These are phyloP conservation scores for Penicillium sp. DNA, from an alignment of 2,329 filamentous ascomycete species.

Conservation along the genomic window DNA sequence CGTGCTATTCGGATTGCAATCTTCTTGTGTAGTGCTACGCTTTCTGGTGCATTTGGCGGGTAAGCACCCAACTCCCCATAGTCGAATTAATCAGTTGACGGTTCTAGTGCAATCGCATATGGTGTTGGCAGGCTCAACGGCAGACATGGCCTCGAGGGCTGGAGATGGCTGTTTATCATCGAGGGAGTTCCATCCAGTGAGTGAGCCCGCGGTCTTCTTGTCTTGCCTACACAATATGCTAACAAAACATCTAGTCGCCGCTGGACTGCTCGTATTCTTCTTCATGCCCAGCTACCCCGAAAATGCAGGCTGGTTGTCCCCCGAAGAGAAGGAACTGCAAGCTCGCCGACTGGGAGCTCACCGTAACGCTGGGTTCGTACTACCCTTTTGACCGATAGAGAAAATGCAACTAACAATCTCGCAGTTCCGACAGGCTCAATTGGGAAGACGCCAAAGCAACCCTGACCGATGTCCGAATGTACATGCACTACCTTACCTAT, in stretches of 20 bases:
- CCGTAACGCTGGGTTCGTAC: not conserved
- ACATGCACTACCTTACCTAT: conserved; percentile 14
- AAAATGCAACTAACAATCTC: not conserved
- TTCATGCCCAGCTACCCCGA: conserved; percentile 29
- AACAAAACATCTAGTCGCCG: not conserved
- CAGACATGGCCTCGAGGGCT: conserved; percentile 6
- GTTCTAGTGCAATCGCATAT: conserved; percentile 13
- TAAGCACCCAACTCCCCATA: not conserved
- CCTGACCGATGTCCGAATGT: not conserved
- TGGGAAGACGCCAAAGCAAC: conserved; percentile 16
- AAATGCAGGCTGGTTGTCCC: conserved; percentile 24
- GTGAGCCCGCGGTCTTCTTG: not conserved
- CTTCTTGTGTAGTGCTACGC: conserved; percentile 14
- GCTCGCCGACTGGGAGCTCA: not conserved
- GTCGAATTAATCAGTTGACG: not conserved
- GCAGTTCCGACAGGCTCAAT: conserved; percentile 11
- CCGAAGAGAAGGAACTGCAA: conserved; percentile 17
- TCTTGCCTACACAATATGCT: not conserved
- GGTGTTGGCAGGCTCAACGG: conserved; percentile 14
- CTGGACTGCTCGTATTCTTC: conserved; percentile 15
- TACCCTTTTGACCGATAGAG: not conserved
- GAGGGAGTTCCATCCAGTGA: conserved; percentile 13
- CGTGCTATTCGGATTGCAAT: conserved; percentile 31
- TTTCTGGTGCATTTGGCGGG: conserved; percentile 13
- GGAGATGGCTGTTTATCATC: conserved; percentile 17